Percentiles rank a stretch among this genome's conserved stretches.
phyloP scores from a whole-genome alignment of 2,329 filamentous ascomycete genomes.

The Aspergillus versicolor region DNA sequence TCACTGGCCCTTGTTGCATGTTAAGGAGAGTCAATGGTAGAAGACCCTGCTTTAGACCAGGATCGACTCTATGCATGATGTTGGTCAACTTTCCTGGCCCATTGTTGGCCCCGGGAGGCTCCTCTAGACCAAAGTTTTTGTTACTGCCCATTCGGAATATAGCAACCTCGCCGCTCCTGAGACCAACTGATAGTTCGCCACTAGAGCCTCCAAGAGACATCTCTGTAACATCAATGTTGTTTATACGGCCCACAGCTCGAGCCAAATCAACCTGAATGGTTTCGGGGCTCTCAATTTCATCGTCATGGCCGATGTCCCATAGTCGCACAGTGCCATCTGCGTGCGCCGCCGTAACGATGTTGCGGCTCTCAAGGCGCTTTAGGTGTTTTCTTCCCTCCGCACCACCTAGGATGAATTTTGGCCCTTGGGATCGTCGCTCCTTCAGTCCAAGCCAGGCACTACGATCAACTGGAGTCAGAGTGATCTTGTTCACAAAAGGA shows the following conservation, averaged over 20 bases:
- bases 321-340: slow-evolving; percentile 87
- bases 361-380: slow-evolving; percentile 77
- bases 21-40: slow-evolving; percentile 79
- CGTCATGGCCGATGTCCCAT: slow-evolving; percentile 89
- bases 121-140: slow-evolving; percentile 65
- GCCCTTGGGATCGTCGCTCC: slow-evolving; percentile 78
- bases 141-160: slow-evolving; percentile 89
- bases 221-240: slow-evolving; percentile 73
- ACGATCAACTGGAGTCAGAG: slow-evolving; percentile 72
- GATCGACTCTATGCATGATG: slow-evolving; percentile 71
- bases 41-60: slow-evolving; percentile 72
- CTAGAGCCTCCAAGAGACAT: slow-evolving; percentile 78
- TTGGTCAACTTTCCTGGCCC: slow-evolving; percentile 71
- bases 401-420: slow-evolving; percentile 75
- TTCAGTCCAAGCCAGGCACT: slow-evolving; percentile 85
- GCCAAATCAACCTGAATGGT: slow-evolving; percentile 85
- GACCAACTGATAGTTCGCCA: slow-evolving; percentile 81
- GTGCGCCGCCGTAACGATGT: slow-evolving; percentile 82
- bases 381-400: slow-evolving; percentile 67
- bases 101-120: slow-evolving; percentile 52
- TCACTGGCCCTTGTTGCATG: slow-evolving; percentile 79
- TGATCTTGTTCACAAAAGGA: slow-evolving; percentile 75
- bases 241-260: slow-evolving; percentile 74
- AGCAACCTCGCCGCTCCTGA: slow-evolving; percentile 77
- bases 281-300: slow-evolving; percentile 84